Conservation (phyloP, 176 grass and related monocot species). For the Juncus effusus region DNA sequence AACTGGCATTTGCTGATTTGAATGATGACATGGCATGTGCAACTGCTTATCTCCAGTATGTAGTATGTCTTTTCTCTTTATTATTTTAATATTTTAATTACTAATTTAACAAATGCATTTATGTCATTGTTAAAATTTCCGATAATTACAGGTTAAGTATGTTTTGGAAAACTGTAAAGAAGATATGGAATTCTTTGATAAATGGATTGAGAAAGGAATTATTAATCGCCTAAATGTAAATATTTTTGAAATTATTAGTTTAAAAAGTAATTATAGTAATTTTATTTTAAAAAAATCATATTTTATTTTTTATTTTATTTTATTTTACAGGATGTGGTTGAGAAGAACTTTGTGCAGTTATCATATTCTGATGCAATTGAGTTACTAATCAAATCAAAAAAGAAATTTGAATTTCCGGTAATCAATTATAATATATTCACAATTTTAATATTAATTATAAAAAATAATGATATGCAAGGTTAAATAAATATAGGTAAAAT, state of each 20-base stretch:
- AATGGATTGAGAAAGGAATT: constrained; percentile 97
- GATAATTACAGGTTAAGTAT: constrained; percentile 73
- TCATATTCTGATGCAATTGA: constrained; percentile 93
- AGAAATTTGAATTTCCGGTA: constrained; percentile 95
- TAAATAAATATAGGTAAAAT: constrained; percentile 54
- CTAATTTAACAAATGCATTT: background rate
- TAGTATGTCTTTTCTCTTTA: constrained; percentile 73
- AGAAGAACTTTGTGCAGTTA: constrained; percentile 87
- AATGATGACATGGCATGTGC: constrained; percentile 99
- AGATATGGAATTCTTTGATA: constrained; percentile 97
- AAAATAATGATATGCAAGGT: constrained; percentile 4
- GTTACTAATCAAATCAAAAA: constrained; percentile 75
- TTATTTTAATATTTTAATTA: constrained; percentile 8
- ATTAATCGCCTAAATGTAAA: constrained; percentile 83
- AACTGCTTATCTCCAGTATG: constrained; percentile 99
- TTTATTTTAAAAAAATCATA: constrained; percentile 8
- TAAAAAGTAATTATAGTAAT: constrained; percentile 11
- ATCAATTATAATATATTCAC: constrained; percentile 15
- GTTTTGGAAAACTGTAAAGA: constrained; percentile 93
- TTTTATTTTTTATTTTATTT: constrained; percentile 14
- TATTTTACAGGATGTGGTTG: constrained; percentile 67
- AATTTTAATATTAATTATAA: background rate
- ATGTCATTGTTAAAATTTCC: constrained; percentile 11
- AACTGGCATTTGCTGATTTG: constrained; percentile 95
- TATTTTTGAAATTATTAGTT: constrained; percentile 24